Evolutionary conservation across 106 monocot genomes (phyloP), one percentile per base, ranked within the genome.

Genomic region (Dactylorhiza incarnata): DNA sequence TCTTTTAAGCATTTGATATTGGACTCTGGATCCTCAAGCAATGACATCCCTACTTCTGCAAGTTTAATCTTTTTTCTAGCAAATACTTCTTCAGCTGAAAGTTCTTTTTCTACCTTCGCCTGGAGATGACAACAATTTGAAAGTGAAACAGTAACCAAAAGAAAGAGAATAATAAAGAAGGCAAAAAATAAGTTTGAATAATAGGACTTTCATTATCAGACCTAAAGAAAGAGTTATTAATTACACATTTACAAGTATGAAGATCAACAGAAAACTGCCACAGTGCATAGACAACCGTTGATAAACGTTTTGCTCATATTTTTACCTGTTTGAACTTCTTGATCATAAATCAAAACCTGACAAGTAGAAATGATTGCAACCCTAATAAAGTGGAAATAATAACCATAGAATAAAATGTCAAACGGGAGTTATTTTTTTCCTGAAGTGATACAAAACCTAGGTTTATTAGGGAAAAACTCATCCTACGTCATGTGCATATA

Each of bases 21-120:
- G 63, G 83, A 76, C 55, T 99, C 99, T 25, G 99, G 91, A 72
- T 94, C 78, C 82, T 94, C 91, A 72, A 94, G 83, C 78, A 99
- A 78, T 12, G 85, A 70, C 70, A 82, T 77, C 62, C 99, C 94
- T 78, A 90, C 53, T 85, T 94, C 94, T 67, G 99, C 99, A 43
- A 99, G 73, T 74, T 85, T 89, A 66, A 87, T 84, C 85, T 92
- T 99, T 81, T 99, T 99, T 75, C 74, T 81, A 6, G 74, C 49
- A 77, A 94, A 90, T 52, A 82, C 54, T 58, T 91, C 90, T 86
- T 94, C 90, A 81, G 92, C 88, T 53, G 99, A 90, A 68, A 99
- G 84, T 12, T 99, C 91, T 63, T 92, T 81, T 77, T 92, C 80
- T 55, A 94, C 91, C 74, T 80, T 84, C 54, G 91, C 94, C 99